Evolutionary conservation across 2,329 filamentous ascomycete species (phyloP), one percentile per base, ranked within the genome.

Genomic region (Nemania serpens): DNA sequence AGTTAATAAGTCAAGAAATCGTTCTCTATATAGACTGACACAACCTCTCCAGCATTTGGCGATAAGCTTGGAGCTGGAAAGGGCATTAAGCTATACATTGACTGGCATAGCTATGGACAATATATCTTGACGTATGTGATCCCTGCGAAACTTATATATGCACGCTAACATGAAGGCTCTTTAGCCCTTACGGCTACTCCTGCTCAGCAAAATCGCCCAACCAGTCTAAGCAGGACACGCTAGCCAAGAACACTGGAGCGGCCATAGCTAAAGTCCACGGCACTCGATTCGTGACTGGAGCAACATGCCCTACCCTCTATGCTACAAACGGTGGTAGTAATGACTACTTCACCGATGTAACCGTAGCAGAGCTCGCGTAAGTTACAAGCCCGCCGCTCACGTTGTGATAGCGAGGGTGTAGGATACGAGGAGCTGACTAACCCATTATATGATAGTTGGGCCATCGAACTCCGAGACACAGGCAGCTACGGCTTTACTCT

Each of bases 11-110:
- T 33, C n/a, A 18, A 6, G 11, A 41, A 36, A 47, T 17, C 6
- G 22, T 22, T 46, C 25, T 20, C 7, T 34, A 53, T 18, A 33
- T 39, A 42, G 43, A 15, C 64, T 67, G 6, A 70, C 20, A 5
- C 22, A 9, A 0, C 11, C n/a, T 72, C 84, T 48, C 75, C 76
- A 61, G 77, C 77, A 11, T 79, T 81, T 54, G 75, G 83, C 33
- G 77, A 80, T 58, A 71, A 76, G 46, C 71, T 87, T 11, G 75
- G 76, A 4, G 64, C 61, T 7, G 63, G 58, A 29, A 68, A 66
- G 2, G 70, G 70, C 3, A 71, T 72, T 45, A 71, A 71, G 55
- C 56, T 70, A 5, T 72, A 71, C 39, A 68, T 72, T 29, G 70
- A 71, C 36, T 72, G 68, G 67, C 70, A 72, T 54, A 70, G 67